A percentile compares a stretch with the other conserved stretches of the same genome.
Evolutionary conservation across 805 yeast genomes (phyloP).

Genomic region (Vanderwaltozyma verrucispora): DNA sequence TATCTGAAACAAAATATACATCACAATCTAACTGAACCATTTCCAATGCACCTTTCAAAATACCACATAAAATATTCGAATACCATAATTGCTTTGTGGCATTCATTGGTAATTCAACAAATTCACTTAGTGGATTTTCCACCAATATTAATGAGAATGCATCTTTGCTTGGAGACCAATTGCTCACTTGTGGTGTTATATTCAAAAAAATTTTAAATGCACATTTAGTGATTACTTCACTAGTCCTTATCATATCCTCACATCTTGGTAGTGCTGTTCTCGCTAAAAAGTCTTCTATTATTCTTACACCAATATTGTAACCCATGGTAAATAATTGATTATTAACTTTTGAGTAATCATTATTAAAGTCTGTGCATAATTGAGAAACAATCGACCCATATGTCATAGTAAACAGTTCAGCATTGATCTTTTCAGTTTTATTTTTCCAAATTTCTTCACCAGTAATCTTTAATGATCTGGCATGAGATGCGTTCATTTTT

Average conservation of each 20-base stretch:
- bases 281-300: constrained; percentile 89
- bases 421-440: constrained; percentile 77
- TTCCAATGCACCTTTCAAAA: constrained; percentile 80
- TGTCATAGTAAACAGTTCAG: constrained; percentile 88
- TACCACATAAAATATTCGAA: constrained; percentile 83
- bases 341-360: constrained; percentile 72
- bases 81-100: constrained; percentile 78
- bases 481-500: constrained; percentile 7
- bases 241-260: constrained; percentile 67
- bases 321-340: constrained; percentile 87
- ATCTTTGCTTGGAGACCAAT: constrained; percentile 69
- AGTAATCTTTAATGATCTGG: constrained; percentile 28
- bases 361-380: constrained; percentile 69
- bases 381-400: constrained; percentile 93
- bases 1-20: constrained; percentile 68
- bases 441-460: constrained; percentile 93
- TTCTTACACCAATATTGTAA: constrained; percentile 80
- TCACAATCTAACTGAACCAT: constrained; percentile 95
- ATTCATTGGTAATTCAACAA: constrained; percentile 87
- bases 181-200: constrained; percentile 61
- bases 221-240: constrained; percentile 73
- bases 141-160: constrained; percentile 60
- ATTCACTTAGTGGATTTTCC: constrained; percentile 90
- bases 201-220: constrained; percentile 89
- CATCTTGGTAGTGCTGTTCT: constrained; percentile 83